A percentile compares a stretch with the other conserved stretches of the same genome.
These are phyloP conservation scores for Hirsutella minnesotensis DNA, from an alignment of 2,329 filamentous ascomycete species.

Conservation along the genomic window DNA sequence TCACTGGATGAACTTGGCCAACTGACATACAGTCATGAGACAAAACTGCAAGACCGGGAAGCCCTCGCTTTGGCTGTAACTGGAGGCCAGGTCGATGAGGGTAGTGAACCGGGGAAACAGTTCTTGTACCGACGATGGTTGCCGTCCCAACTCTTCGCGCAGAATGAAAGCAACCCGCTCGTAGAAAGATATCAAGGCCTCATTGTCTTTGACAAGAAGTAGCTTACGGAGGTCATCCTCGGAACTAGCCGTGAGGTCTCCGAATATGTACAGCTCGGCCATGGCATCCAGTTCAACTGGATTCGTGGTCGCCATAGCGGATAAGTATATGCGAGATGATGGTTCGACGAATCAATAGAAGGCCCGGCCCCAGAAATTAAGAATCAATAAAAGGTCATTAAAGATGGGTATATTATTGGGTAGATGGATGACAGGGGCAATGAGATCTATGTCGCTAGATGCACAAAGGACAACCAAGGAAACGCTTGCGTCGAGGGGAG, in stretches of 20 bases:
- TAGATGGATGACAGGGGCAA: no score
- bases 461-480: no score
- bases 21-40: conserved; percentile 11
- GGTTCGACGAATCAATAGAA: no score
- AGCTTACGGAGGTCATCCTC: conserved; percentile 10
- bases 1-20: conserved; percentile 14
- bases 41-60: conserved; percentile 10
- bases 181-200: conserved; percentile 12
- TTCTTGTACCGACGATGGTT: conserved; percentile 6
- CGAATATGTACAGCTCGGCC: conserved; percentile 10
- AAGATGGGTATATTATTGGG: no score
- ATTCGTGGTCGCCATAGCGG: not conserved
- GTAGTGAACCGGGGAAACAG: conserved; percentile 16
- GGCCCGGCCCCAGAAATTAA: no score
- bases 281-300: not conserved
- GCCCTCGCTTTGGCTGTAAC: conserved; percentile 9
- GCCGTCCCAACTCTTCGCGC: conserved; percentile 10
- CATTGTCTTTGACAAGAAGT: conserved; percentile 11
- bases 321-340: no score
- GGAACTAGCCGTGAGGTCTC: conserved; percentile 12
- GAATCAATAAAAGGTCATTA: no score
- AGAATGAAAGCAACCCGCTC: conserved; percentile 11
- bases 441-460: no score
- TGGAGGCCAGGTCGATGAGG: conserved; percentile 13
- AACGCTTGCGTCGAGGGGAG: no score